Percentiles rank a stretch among this genome's conserved stretches.
phyloP scores from a whole-genome alignment of 345 rosid genomes.

The Gossypium raimondii region DNA sequence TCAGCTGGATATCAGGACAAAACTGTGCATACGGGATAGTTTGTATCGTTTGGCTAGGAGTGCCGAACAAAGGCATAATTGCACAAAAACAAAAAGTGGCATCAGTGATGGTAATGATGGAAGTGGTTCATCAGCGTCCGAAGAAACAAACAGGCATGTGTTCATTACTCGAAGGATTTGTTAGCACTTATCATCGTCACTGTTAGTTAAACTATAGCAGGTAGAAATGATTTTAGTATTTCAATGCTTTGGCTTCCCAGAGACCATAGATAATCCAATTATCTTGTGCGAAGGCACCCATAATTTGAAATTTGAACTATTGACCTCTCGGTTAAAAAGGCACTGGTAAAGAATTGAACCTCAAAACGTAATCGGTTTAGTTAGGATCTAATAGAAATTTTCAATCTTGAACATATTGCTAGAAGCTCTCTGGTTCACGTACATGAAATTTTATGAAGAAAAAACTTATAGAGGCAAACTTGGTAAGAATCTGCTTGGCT shows the following conservation, averaged over 20 bases:
- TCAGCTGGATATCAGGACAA: slow-evolving; percentile 89
- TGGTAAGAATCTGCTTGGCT: not conserved
- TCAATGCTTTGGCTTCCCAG: too few species aligned
- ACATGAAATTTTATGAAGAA: not conserved
- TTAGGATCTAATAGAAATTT: not conserved
- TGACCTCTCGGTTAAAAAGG: not conserved
- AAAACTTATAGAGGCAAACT: not conserved
- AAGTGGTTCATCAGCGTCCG: slow-evolving; percentile 33
- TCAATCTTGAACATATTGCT: not conserved
- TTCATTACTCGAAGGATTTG: not conserved
- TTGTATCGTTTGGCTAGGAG: slow-evolving; percentile 88
- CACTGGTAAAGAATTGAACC: not conserved
- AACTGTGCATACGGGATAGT: slow-evolving; percentile 89
- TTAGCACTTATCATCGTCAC: not conserved
- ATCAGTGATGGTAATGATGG: slow-evolving; percentile 24
- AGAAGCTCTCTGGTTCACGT: not conserved
- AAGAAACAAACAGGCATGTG: slow-evolving; percentile 62
- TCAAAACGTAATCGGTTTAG: not conserved
- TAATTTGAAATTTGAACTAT: not conserved
- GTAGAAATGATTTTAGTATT: too few species aligned
- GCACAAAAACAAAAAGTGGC: slow-evolving; percentile 34
- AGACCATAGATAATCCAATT: too few species aligned
- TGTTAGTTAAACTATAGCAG: not conserved
- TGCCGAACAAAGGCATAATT: slow-evolving; percentile 73
- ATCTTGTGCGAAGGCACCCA: not conserved